These are phyloP conservation scores for Begonia fuchsioides DNA, from an alignment of 306 rosid species.

Conservation along the genomic window DNA sequence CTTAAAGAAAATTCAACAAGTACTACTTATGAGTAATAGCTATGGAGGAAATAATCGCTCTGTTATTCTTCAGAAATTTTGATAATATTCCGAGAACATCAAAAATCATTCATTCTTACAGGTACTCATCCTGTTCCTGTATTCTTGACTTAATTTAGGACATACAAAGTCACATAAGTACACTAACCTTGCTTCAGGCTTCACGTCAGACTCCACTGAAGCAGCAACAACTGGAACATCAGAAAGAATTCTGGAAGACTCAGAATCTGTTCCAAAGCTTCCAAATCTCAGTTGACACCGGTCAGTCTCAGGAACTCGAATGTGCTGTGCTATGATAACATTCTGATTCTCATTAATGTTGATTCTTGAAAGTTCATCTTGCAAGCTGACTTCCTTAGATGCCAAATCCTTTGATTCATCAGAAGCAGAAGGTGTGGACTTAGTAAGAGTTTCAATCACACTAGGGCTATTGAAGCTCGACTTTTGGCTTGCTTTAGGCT, in stretches of 20 bases:
- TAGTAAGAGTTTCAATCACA: constrained; percentile 72
- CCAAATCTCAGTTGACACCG: constrained; percentile 86
- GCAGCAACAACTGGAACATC: constrained; percentile 30
- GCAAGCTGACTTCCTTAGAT: constrained; percentile 38
- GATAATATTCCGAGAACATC: no score
- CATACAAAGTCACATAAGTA: constrained; percentile 1
- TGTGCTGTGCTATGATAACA: constrained; percentile 85
- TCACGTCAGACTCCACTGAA: constrained; percentile 35
- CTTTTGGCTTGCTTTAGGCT: constrained; percentile 85
- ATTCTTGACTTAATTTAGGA: not conserved
- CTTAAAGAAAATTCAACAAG: no score
- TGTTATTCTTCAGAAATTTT: no score
- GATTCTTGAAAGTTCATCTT: constrained; percentile 43
- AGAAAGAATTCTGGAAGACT: constrained; percentile 30
- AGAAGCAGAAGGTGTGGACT: constrained; percentile 40
- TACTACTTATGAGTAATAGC: no score
- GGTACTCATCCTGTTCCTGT: no score
- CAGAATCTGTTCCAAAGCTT: constrained; percentile 57
- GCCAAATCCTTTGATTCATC: constrained; percentile 33
- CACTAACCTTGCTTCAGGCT: constrained; percentile 51
- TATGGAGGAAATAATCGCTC: no score
- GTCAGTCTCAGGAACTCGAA: constrained; percentile 69
- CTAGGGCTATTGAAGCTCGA: constrained; percentile 41
- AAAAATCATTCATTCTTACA: not conserved
- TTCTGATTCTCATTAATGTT: constrained; percentile 50